Base-by-base conservation (phyloP, 306 rosid genomes). In the Abrus precatorius region DNA sequence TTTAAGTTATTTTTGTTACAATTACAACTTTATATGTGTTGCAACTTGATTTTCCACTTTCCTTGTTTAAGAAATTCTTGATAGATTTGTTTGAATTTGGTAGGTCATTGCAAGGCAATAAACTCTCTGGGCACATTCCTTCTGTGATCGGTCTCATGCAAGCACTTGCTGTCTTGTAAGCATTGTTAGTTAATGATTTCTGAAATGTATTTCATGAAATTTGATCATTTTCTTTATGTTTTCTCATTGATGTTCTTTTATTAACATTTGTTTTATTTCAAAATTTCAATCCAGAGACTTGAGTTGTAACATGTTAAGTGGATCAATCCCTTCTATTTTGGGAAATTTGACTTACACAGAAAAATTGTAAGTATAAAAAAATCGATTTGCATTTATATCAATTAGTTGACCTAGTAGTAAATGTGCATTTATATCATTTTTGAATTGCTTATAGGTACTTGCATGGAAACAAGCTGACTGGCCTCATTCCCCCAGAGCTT, bases 91-190 rank as follows among this genome's bases (percentile, higher is more conserved):
- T 56, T 65, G 72, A 34, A 3, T 54, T 74, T 38, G 50, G 83
- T 70, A 96, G 99, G 84, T 96, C 99, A 47, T 78, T 96, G 81
- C 99, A 96, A 86, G 97, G 97, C 30, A 96, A 96, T 80, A 85
- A 69, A 86, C 97, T 96, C 48, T 89, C 97, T 5, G 99, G 99
- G 20, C 79, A 64, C 52, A 92, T 96, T 55, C 99, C 99, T 47
- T 84, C 98, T 0, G 99, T 96, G 77, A 86, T 93, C 2, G 99
- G 99, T 61, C 89, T 96, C 86, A 96, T 96, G 99, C 99, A 96
- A 87, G 99, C 98, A 64, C 98, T 96, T 20, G 97, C 99, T 50
- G 99, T 96, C 27, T 75, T 96, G 99, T 96, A 91, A 91, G 98
- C 87, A 72, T 68, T 69, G 64, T 33, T 38, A 40, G 29, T 54